Evolutionary conservation across 371 early-diverging fungal genomes (phyloP).

Genomic region (Lichtheimia ornata): DNA sequence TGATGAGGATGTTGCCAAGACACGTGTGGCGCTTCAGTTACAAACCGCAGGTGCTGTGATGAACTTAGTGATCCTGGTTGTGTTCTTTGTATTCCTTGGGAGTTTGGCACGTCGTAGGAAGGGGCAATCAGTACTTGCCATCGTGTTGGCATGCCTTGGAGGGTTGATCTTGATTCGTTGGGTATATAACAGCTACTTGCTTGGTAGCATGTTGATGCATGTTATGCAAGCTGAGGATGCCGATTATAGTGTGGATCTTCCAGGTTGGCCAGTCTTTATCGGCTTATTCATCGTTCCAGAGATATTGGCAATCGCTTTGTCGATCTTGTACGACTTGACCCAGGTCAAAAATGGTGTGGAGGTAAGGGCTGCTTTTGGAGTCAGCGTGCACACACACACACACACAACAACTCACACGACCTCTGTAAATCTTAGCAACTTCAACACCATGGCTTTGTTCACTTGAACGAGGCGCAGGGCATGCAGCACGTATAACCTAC

Average conservation of each 20-base stretch:
- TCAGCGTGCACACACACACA: background rate
- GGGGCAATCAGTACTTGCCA: background rate
- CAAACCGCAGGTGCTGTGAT: background rate
- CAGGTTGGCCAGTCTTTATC: conserved; percentile 4
- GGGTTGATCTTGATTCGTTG: conserved; percentile 3
- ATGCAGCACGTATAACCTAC: too few species aligned
- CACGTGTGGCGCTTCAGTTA: background rate
- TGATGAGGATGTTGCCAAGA: background rate
- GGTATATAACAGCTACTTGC: background rate
- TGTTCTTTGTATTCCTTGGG: background rate
- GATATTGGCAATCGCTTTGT: conserved; percentile 1
- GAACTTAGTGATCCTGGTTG: background rate
- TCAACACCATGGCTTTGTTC: background rate
- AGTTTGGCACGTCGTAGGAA: conserved; percentile 2
- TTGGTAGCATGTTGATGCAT: background rate
- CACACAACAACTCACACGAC: background rate
- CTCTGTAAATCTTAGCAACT: background rate
- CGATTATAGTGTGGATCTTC: background rate
- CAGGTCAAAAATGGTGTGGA: conserved; percentile 15
- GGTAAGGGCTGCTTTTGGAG: conserved; percentile 1
- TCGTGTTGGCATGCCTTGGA: conserved; percentile 1
- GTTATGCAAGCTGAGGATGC: background rate
- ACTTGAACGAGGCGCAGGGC: background rate
- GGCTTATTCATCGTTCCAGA: conserved; percentile 11
- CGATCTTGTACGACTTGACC: conserved; percentile 11